Evolutionary conservation across 257 asterid genomes (phyloP).

Genomic region (Eustoma russellianum): DNA sequence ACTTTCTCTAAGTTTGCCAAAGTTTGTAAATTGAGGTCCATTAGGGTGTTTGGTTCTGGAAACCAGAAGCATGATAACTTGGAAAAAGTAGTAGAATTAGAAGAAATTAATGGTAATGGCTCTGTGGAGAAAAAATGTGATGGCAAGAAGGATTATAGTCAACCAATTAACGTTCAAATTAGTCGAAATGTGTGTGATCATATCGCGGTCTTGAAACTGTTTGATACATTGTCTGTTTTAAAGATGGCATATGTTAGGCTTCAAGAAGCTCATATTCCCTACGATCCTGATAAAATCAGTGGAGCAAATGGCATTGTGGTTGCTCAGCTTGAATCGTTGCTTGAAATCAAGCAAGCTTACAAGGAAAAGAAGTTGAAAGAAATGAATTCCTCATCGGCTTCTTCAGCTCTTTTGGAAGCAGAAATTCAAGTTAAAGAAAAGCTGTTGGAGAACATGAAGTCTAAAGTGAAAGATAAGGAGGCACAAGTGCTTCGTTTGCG

Average conservation of each 20-base stretch:
- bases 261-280: conserved; percentile 72
- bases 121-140: conserved; percentile 21
- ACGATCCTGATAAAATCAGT: conserved; percentile 45
- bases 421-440: conserved; percentile 49
- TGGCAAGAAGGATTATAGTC: conserved; percentile 15
- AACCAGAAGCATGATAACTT: conserved; percentile 12
- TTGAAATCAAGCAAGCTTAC: conserved; percentile 38
- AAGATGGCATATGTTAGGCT: conserved; percentile 66
- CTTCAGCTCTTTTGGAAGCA: conserved; percentile 37
- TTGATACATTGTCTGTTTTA: conserved; percentile 44
- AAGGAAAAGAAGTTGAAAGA: conserved; percentile 47
- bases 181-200: conserved; percentile 21
- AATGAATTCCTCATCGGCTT: conserved; percentile 27
- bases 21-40: conserved; percentile 51
- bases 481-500: conserved; percentile 24
- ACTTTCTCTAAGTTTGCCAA: conserved; percentile 38
- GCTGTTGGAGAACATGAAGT: conserved; percentile 45
- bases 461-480: conserved; percentile 32
- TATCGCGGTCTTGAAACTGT: conserved; percentile 39
- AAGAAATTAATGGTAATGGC: conserved; percentile 24
- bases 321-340: conserved; percentile 35
- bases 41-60: conserved; percentile 57
- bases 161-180: conserved; percentile 14
- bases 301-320: conserved; percentile 55
- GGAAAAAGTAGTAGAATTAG: conserved; percentile 12